phyloP scores from a whole-genome alignment of 129 eudicot genomes.

The Calendula officinalis region DNA sequence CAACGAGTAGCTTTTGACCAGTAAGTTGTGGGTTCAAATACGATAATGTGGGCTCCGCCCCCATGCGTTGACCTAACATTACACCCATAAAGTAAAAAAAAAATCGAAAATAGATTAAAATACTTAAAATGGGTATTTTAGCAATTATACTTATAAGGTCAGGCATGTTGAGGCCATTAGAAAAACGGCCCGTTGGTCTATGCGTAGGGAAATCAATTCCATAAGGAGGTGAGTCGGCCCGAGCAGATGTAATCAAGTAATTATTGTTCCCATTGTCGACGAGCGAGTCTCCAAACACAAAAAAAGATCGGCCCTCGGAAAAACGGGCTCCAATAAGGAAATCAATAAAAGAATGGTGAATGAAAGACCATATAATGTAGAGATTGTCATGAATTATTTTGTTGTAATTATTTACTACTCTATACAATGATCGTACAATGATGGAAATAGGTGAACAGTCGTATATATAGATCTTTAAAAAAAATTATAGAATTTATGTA shows the following conservation, averaged over 20 bases:
- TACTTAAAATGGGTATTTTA: background rate
- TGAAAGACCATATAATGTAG: constrained; percentile 17
- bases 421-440: background rate
- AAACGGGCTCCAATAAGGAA: constrained; percentile 7
- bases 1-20: constrained; percentile 54
- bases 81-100: background rate
- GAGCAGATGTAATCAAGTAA: constrained; percentile 38
- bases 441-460: too few relatives aligned
- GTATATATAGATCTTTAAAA: too few relatives aligned
- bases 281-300: constrained; percentile 47
- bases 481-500: too few relatives aligned
- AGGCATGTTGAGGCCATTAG: constrained; percentile 42
- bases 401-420: constrained; percentile 15
- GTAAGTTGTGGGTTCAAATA: constrained; percentile 59
- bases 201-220: constrained; percentile 48
- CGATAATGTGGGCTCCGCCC: constrained; percentile 59
- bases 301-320: constrained; percentile 28
- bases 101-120: background rate
- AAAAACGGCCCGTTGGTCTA: constrained; percentile 43
- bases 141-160: constrained; percentile 35
- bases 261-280: constrained; percentile 45
- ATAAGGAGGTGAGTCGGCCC: constrained; percentile 41
- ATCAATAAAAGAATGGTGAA: constrained; percentile 4
- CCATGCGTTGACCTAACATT: constrained; percentile 53
- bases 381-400: constrained; percentile 28